Conservation (phyloP, 2,329 filamentous ascomycete genomes). For the Penicillium sp. region DNA sequence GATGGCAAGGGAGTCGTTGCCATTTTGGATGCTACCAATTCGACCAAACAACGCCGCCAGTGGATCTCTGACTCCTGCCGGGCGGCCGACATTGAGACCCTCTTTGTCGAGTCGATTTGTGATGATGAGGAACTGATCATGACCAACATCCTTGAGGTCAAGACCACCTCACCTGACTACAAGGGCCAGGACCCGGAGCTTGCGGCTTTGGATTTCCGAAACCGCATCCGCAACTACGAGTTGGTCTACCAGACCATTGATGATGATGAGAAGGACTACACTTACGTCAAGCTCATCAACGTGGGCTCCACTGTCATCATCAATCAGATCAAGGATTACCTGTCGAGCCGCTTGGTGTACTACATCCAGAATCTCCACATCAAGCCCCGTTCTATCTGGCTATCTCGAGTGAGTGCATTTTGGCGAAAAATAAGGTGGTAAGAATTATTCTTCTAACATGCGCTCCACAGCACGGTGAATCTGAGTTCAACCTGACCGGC, state of each 20-base stretch:
- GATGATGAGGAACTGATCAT: slow-evolving; percentile 96
- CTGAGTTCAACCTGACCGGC: slow-evolving; percentile 84
- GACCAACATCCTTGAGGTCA: slow-evolving; percentile 97
- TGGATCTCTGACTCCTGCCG: slow-evolving; percentile 87
- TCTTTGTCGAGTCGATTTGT: slow-evolving; percentile 97
- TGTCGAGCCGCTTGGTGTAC: slow-evolving; percentile 95
- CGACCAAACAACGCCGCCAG: slow-evolving; percentile 81
- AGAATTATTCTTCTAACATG: neutral
- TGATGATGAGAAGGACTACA: slow-evolving; percentile 82
- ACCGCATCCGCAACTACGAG: slow-evolving; percentile 95
- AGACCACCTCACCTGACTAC: slow-evolving; percentile 95
- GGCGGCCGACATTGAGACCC: slow-evolving; percentile 77
- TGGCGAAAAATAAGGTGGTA: neutral
- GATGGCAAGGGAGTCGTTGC: slow-evolving; percentile 78
- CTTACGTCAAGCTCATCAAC: slow-evolving; percentile 97
- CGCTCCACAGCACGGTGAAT: slow-evolving; percentile 78
- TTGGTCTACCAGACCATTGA: slow-evolving; percentile 95
- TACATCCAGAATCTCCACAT: slow-evolving; percentile 99
- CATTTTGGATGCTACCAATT: slow-evolving; percentile 96
- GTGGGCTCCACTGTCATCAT: slow-evolving; percentile 96
- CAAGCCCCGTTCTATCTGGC: slow-evolving; percentile 92
- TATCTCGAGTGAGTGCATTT: slow-evolving; percentile 72
- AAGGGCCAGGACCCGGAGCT: slow-evolving; percentile 88
- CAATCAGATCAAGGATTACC: slow-evolving; percentile 94
- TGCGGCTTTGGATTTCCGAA: slow-evolving; percentile 87